phyloP scores from a whole-genome alignment of 371 early-diverging fungal genomes.

The Rhizopus delemar region DNA sequence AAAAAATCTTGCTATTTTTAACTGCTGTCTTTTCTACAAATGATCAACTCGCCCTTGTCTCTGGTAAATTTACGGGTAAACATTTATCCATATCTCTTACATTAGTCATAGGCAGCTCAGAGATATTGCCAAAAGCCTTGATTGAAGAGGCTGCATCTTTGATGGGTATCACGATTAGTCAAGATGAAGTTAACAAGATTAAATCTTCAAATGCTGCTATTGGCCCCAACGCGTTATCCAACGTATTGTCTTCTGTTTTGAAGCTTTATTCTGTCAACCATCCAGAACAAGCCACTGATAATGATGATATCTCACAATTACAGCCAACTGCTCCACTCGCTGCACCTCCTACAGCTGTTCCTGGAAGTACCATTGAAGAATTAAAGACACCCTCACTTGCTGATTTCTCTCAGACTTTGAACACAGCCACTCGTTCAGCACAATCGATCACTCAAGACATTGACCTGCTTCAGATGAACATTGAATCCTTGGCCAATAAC shows the following conservation, averaged over 20 bases:
- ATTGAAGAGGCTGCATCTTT: conserved; percentile 42
- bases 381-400: not conserved
- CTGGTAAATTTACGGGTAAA: too few relatives aligned
- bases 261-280: conserved; percentile 16
- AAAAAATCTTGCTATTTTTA: conserved; percentile 82
- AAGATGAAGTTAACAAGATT: conserved; percentile 1
- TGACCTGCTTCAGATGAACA: conserved; percentile 28
- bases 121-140: conserved; percentile 28
- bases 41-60: conserved; percentile 14
- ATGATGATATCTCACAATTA: not conserved
- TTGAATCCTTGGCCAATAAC: conserved; percentile 32
- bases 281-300: not conserved
- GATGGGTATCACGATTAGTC: conserved; percentile 26
- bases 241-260: conserved; percentile 23
- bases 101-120: conserved; percentile 15
- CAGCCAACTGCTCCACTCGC: too few relatives aligned
- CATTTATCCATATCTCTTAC: not conserved
- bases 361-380: not conserved
- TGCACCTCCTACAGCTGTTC: not conserved
- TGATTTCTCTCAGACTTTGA: conserved; percentile 12
- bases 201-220: conserved; percentile 12
- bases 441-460: conserved; percentile 36
- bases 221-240: conserved; percentile 16
- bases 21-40: conserved; percentile 59
- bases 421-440: conserved; percentile 29